Conservation (phyloP, 2,329 filamentous ascomycete species). For the Ophiostoma fasciatum region DNA sequence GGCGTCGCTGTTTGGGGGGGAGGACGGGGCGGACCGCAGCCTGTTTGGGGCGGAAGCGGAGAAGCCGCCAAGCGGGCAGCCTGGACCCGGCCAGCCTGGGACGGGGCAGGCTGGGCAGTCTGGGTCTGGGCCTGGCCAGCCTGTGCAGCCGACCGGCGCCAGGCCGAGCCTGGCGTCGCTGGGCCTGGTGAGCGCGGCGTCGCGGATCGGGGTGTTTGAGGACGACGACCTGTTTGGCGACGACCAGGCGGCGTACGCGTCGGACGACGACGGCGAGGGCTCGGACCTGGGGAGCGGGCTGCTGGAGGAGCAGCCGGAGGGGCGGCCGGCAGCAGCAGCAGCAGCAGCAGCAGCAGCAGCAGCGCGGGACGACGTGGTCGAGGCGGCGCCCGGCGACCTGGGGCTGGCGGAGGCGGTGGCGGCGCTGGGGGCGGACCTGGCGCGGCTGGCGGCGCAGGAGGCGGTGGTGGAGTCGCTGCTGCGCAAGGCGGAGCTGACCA, state of each 20-base stretch:
- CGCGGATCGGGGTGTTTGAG: constrained; percentile 80
- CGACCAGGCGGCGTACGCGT: constrained; percentile 59
- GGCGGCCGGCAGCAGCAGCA: background rate
- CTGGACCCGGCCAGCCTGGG: too few species aligned
- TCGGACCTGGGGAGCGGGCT: constrained; percentile 29
- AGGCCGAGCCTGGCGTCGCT: constrained; percentile 85
- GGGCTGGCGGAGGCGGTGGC: constrained; percentile 88
- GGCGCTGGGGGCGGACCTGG: constrained; percentile 76
- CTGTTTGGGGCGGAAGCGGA: background rate
- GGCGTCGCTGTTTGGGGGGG: constrained; percentile 48
- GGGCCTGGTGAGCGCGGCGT: constrained; percentile 75
- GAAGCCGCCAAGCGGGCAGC: too few species aligned
- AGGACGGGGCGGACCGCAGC: constrained; percentile 30
- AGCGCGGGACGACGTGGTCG: constrained; percentile 84
- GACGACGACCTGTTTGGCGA: constrained; percentile 90
- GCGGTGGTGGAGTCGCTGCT: constrained; percentile 83
- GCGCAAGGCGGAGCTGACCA: constrained; percentile 88
- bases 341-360: constrained; percentile 29
- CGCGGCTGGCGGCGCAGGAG: constrained; percentile 75
- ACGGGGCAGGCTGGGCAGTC: too few species aligned
- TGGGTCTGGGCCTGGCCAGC: too few species aligned
- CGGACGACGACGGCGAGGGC: constrained; percentile 73
- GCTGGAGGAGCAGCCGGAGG: background rate
- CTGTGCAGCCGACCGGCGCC: too few species aligned
- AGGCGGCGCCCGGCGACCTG: constrained; percentile 87